Evolutionary conservation across 495 filamentous ascomycete genomes (phyloP), one percentile per base, ranked within the genome.

Genomic region (Mycothermus thermophilus): DNA sequence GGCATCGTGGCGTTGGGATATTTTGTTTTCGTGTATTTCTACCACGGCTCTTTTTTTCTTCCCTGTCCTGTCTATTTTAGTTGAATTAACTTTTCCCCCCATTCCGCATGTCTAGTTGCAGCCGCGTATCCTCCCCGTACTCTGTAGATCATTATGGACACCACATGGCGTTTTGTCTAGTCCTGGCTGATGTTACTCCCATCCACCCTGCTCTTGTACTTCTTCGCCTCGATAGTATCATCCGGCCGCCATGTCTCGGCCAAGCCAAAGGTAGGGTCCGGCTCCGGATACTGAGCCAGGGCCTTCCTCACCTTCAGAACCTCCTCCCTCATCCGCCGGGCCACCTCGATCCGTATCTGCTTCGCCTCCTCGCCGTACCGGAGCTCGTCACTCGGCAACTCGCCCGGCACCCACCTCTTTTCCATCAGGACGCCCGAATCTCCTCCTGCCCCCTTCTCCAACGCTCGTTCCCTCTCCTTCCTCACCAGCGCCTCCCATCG

Each of bases 321-420:
- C 44, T 85, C 79, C 28, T 77, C 69, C 21, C 90, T 62, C 15
- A 96, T 73, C 38, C 79, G 67, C 52, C 69, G 59, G 15, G 90
- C 81, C 21, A 83, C 79, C 56, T 95, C 88, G 34, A 80, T 77
- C 43, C 90, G 71, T 41, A 97, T 61, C 43, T 73, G 66, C 32
- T 80, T 68, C 0, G 83, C 90, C 51, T 93, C 82, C 26, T 62
- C 50, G 8, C 76, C 74, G 47, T 76, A 72, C 52, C 74, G 72
- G 22, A 94, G 58, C 21, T 37, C 38, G 5, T 51, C 50, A 4
- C 25, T 37, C 15, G 26, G 4, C 29, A 52, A 13, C 27, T 77
- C 72, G 7, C 85, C 77, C 1, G 64, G 71, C 47, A 83, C 48
- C n/a, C 4, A 2, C 18, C n/a, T 75, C 75, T 1, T 78, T 75